phyloP scores from a whole-genome alignment of 2,329 filamentous ascomycete genomes.

The Paecilomyces niveus region DNA sequence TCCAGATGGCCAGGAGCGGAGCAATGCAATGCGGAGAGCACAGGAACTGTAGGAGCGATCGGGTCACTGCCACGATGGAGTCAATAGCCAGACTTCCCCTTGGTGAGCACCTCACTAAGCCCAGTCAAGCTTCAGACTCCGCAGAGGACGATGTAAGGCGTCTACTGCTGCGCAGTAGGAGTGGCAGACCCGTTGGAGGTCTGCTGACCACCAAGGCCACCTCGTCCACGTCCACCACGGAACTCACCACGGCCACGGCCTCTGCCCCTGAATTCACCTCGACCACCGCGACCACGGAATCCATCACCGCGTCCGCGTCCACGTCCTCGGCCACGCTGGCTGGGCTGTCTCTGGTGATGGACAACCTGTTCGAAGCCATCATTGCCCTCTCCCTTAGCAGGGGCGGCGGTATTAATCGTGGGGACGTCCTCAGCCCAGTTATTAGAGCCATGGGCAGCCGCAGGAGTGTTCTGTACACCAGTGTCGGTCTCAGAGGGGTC shows the following conservation, averaged over 20 bases:
- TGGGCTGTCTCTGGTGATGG: constrained; percentile 27
- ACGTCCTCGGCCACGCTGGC: constrained; percentile 28
- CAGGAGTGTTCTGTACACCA: constrained; percentile 55
- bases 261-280: constrained; percentile 29
- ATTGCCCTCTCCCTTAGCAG: constrained; percentile 20
- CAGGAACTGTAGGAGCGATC: neutral
- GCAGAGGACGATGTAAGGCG: constrained; percentile 4
- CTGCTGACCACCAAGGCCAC: constrained; percentile 17
- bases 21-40: constrained; percentile 1
- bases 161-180: constrained; percentile 12
- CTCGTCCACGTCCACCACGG: constrained; percentile 27
- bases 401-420: constrained; percentile 33
- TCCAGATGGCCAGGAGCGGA: constrained; percentile 2
- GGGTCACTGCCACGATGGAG: neutral
- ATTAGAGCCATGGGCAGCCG: constrained; percentile 48
- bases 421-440: constrained; percentile 81
- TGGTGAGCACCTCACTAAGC: too few relatives aligned
- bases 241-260: constrained; percentile 26
- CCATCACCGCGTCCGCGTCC: constrained; percentile 31
- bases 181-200: constrained; percentile 14
- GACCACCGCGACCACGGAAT: constrained; percentile 27
- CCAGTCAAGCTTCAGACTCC: neutral
- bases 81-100: too few relatives aligned
- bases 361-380: constrained; percentile 31
- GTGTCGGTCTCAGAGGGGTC: constrained; percentile 69